Evolutionary conservation across 495 filamentous ascomycete species (phyloP).

Genomic region (Tuber umbilicatum): DNA sequence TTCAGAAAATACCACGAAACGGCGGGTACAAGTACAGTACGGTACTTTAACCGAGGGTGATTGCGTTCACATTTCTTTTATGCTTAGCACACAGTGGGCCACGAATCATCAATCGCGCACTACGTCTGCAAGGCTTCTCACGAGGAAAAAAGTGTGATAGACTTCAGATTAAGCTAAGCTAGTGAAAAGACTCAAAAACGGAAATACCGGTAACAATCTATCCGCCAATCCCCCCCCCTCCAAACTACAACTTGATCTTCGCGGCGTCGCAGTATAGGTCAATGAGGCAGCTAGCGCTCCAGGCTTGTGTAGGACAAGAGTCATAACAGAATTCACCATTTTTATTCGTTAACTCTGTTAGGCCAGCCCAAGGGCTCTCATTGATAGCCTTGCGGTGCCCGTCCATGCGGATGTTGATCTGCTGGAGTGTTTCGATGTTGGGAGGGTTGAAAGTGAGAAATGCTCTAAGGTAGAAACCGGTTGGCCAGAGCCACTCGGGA

Average conservation of each 20-base stretch:
- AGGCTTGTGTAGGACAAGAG: slow-evolving; percentile 90
- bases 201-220: slow-evolving; percentile 9
- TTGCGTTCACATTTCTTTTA: background rate
- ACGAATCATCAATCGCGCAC: background rate
- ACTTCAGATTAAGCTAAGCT: background rate
- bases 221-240: slow-evolving; percentile 4
- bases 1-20: background rate
- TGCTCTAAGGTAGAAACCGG: slow-evolving; percentile 87
- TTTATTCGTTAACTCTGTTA: slow-evolving; percentile 91
- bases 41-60: background rate
- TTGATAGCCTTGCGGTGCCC: slow-evolving; percentile 74
- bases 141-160: background rate
- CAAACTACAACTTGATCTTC: slow-evolving; percentile 43
- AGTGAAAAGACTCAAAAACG: background rate
- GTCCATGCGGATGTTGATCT: slow-evolving; percentile 73
- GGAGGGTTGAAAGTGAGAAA: slow-evolving; percentile 83
- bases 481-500: slow-evolving; percentile 98
- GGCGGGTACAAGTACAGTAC: no score
- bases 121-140: background rate
- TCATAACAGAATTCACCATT: slow-evolving; percentile 74
- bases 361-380: slow-evolving; percentile 76
- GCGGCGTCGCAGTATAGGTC: slow-evolving; percentile 89
- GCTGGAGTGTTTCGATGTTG: slow-evolving; percentile 81
- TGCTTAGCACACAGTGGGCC: background rate
- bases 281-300: slow-evolving; percentile 88